Evolutionary conservation across 2,329 filamentous ascomycete genomes (phyloP), one percentile per base, ranked within the genome.

Genomic region (Talaromyces sp.): DNA sequence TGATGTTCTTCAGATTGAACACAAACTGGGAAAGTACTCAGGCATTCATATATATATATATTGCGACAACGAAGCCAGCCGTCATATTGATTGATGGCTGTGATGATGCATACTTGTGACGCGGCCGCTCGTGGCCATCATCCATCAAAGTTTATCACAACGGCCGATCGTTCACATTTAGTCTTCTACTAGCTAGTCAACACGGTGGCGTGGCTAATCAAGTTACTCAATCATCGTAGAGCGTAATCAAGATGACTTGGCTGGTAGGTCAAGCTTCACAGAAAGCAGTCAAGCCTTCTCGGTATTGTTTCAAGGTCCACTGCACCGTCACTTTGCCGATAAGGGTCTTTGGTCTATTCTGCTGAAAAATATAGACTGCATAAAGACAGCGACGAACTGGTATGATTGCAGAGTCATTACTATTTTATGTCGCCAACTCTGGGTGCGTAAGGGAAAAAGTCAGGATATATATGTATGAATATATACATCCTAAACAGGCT

Each of bases 401-500:
- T 31, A 31, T 6, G 27, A 31, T 31, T 31, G 27, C 27, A 7
- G 7, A 31, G 27, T 6, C 27, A 31, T 5, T 31, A 1, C 27
- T 31, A 31, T 31, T 31, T 31, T 7, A 31, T 31, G 1, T 7
- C 27, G 5, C 27, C 7, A 6, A 6, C 27, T 31, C 27, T 5
- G 27, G 27, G 27, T 4, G 13, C 16, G 22, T 16, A 3, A 7
- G 11, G 11, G 43, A 45, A 22, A 19, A 45, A 4, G 6, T 45
- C 19, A 8, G n/a, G 13, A 24, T 24, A 24, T 22, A 8, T 24
- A 45, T 50, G 47, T 35, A 35, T 10, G 6, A 35, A 7, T 35
- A 35, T 19, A 14, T 27, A 45, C 43, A 56, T 49, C 59, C 59
- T 8, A 24, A 66, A 66, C 27, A 50, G 59, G 64, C 43, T 66